phyloP scores from a whole-genome alignment of 306 rosid genomes.

The Pyrus communis region DNA sequence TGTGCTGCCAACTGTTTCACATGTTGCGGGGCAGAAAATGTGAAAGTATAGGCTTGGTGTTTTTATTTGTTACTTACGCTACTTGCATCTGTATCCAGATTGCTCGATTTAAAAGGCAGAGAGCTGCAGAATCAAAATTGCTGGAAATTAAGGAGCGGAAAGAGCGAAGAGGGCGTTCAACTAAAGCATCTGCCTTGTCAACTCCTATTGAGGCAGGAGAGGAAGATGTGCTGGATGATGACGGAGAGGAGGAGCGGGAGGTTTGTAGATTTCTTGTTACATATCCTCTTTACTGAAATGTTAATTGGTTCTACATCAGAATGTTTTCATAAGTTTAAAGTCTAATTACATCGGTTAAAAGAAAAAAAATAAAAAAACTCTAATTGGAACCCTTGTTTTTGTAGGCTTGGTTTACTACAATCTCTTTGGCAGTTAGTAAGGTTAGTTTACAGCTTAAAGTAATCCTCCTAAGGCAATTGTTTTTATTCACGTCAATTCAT shows the following conservation, averaged over 20 bases:
- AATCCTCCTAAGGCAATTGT: neutral
- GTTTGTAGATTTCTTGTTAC: constrained; percentile 26
- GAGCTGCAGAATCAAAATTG: constrained; percentile 85
- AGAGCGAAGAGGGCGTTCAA: constrained; percentile 87
- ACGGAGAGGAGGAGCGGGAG: constrained; percentile 97
- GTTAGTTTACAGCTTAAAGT: constrained; percentile 37
- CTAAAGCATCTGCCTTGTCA: constrained; percentile 83
- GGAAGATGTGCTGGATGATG: constrained; percentile 83
- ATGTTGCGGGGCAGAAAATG: neutral
- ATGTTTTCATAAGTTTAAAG: neutral
- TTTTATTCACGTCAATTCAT: constrained; percentile 1
- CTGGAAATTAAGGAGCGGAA: constrained; percentile 90
- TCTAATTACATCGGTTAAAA: neutral
- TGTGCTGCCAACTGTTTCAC: neutral
- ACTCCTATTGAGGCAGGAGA: constrained; percentile 91
- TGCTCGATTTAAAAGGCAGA: constrained; percentile 75
- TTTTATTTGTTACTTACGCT: constrained; percentile 11
- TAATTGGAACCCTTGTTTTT: neutral
- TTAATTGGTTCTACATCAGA: neutral
- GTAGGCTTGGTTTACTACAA: constrained; percentile 86
- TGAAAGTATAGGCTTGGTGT: neutral
- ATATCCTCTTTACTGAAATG: neutral
- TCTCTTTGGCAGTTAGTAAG: constrained; percentile 82
- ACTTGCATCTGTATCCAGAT: constrained; percentile 41
- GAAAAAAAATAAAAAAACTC: neutral